Evolutionary conservation across 345 rosid genomes (phyloP).

Genomic region (Raphanus raphanistrum): DNA sequence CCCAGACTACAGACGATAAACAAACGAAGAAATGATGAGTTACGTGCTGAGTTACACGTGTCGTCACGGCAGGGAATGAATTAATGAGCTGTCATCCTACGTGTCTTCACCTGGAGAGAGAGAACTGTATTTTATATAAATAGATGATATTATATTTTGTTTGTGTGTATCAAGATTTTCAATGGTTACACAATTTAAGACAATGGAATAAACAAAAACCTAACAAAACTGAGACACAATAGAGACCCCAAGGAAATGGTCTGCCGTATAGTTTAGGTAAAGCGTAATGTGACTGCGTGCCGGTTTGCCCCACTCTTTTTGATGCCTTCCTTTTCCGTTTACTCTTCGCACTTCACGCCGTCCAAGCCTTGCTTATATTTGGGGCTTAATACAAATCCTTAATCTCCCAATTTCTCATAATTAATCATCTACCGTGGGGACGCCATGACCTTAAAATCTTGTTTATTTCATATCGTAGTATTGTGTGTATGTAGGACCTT

Average conservation of each 20-base stretch:
- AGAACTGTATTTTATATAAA: too few species aligned
- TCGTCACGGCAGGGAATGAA: too few species aligned
- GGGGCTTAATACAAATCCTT: not conserved
- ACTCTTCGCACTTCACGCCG: constrained; percentile 51
- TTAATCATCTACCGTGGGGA: constrained; percentile 16
- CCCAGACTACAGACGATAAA: too few species aligned
- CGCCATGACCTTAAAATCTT: constrained; percentile 12
- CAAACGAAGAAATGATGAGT: too few species aligned
- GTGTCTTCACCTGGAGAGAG: too few species aligned
- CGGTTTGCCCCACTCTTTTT: constrained; percentile 5
- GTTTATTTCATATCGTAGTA: not conserved
- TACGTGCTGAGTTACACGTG: too few species aligned
- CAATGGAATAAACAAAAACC: not conserved
- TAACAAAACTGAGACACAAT: not conserved
- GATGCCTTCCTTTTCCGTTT: not conserved
- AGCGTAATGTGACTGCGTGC: constrained; percentile 29
- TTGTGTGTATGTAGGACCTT: constrained; percentile 24
- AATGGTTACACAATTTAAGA: not conserved
- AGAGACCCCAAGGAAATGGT: not conserved
- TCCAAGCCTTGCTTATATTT: constrained; percentile 22
- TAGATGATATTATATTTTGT: not conserved
- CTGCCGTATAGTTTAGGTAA: constrained; percentile 18
- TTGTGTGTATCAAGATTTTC: not conserved
- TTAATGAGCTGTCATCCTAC: too few species aligned
- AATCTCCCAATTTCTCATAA: not conserved